Conservation (phyloP, 2,329 filamentous ascomycete species). For the Pseudogymnoascus sp. region DNA sequence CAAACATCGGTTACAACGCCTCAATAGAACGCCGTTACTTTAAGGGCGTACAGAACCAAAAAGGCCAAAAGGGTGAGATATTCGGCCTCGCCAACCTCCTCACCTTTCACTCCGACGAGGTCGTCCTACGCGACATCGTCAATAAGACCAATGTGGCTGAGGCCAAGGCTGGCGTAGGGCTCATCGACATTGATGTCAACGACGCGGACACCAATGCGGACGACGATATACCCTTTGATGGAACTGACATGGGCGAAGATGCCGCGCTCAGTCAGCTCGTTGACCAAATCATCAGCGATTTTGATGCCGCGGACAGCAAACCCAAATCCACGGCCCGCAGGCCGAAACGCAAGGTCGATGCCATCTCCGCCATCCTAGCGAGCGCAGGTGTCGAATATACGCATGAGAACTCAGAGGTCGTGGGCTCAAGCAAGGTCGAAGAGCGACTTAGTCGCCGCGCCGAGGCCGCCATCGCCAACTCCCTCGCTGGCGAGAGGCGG, state of each 20-base stretch:
- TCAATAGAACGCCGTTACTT: conserved; percentile 92
- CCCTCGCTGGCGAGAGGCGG: conserved; percentile 20
- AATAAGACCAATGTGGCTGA: conserved; percentile 98
- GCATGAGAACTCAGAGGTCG: conserved; percentile 91
- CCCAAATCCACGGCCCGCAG: conserved; percentile 26
- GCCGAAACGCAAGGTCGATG: conserved; percentile 49
- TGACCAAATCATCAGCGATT: conserved; percentile 43
- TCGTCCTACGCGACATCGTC: conserved; percentile 87
- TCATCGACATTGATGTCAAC: conserved; percentile 64
- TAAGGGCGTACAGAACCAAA: conserved; percentile 81
- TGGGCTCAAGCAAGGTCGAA: conserved; percentile 89
- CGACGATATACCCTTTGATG: conserved; percentile 36
- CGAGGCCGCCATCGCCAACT: conserved; percentile 19
- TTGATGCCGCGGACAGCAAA: conserved; percentile 35
- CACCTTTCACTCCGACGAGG: conserved; percentile 67
- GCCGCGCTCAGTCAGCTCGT: conserved; percentile 68
- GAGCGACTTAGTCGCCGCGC: conserved; percentile 72
- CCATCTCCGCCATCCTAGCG: conserved; percentile 80
- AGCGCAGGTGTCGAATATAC: conserved; percentile 89
- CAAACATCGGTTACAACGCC: conserved; percentile 93
- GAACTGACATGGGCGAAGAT: conserved; percentile 46
- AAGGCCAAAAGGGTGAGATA: conserved; percentile 79
- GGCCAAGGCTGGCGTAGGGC: conserved; percentile 72
- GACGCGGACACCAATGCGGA: conserved; percentile 31
- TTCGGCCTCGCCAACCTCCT: conserved; percentile 88